Evolutionary conservation across 371 early-diverging fungal species (phyloP).

Genomic region (Paramicrosporidium saccamoebae): DNA sequence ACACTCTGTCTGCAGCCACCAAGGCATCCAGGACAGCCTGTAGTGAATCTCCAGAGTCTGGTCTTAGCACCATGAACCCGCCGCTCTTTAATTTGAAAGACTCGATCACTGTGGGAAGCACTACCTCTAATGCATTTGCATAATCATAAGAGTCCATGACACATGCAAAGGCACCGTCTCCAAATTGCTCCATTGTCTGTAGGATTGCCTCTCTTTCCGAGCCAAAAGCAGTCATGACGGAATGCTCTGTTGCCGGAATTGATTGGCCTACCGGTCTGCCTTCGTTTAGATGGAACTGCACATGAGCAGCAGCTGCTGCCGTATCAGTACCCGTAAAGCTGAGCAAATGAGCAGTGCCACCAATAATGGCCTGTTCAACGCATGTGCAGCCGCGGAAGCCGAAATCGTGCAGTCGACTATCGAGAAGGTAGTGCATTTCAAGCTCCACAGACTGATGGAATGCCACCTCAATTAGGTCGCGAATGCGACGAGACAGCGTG

Average conservation of each 20-base stretch:
- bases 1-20: constrained; percentile 23
- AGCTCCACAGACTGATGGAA: constrained; percentile 20
- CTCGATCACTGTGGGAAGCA: constrained; percentile 21
- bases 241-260: constrained; percentile 60
- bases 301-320: constrained; percentile 28
- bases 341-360: constrained; percentile 36
- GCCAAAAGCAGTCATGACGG: constrained; percentile 34
- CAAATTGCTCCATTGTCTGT: constrained; percentile 17
- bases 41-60: constrained; percentile 43
- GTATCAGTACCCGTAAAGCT: constrained; percentile 47
- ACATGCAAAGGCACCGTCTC: constrained; percentile 28
- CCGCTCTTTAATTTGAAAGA: constrained; percentile 16
- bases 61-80: constrained; percentile 36
- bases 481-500: constrained; percentile 24
- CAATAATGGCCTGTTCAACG: constrained; percentile 46
- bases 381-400: constrained; percentile 55
- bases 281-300: constrained; percentile 24
- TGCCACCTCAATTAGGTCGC: constrained; percentile 12
- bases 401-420: constrained; percentile 38
- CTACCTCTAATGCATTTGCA: constrained; percentile 16
- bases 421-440: constrained; percentile 2
- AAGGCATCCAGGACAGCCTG: constrained; percentile 27
- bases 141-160: constrained; percentile 49
- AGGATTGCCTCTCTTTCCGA: constrained; percentile 26
- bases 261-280: constrained; percentile 27